Percentiles rank a stretch among this genome's conserved stretches.
Evolutionary conservation across 208 protist species (phyloP).

Genomic region (Trypanosoma avium): DNA sequence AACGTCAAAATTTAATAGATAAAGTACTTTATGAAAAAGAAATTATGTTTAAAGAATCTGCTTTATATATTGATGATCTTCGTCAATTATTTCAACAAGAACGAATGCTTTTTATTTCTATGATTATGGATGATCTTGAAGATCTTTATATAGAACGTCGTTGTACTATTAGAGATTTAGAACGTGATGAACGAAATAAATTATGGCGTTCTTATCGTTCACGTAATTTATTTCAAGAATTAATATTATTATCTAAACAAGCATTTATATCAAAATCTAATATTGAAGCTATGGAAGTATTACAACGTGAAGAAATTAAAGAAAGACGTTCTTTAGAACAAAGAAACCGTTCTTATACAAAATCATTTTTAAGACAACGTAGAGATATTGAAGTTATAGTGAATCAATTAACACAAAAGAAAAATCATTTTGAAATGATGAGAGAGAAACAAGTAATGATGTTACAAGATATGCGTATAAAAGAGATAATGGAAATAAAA

Average conservation of each 20-base stretch:
- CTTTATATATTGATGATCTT: constrained; percentile 3
- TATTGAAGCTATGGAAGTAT: constrained; percentile 3
- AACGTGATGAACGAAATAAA: constrained; percentile 7
- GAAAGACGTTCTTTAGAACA: constrained; percentile 13
- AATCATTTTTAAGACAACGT: constrained; percentile 5
- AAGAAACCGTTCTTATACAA: constrained; percentile 9
- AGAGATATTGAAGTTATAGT: not conserved
- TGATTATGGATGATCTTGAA: constrained; percentile 7
- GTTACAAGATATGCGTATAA: constrained; percentile 1
- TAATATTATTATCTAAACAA: not conserved
- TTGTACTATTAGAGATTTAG: not conserved
- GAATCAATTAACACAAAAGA: not conserved
- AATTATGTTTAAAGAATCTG: constrained; percentile 6
- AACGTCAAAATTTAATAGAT: constrained; percentile 16
- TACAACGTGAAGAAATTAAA: constrained; percentile 10
- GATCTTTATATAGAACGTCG: constrained; percentile 15
- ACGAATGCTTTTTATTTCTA: constrained; percentile 7
- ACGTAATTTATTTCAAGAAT: not conserved
- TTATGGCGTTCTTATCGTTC: constrained; percentile 16
- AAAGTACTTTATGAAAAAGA: not conserved
- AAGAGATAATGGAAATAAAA: not conserved
- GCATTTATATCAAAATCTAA: not conserved
- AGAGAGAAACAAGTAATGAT: not conserved
- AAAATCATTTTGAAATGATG: constrained; percentile 5
- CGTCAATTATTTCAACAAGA: constrained; percentile 13